Conservation (phyloP, 768 basidiomycete genomes). For the Suillus subluteus region DNA sequence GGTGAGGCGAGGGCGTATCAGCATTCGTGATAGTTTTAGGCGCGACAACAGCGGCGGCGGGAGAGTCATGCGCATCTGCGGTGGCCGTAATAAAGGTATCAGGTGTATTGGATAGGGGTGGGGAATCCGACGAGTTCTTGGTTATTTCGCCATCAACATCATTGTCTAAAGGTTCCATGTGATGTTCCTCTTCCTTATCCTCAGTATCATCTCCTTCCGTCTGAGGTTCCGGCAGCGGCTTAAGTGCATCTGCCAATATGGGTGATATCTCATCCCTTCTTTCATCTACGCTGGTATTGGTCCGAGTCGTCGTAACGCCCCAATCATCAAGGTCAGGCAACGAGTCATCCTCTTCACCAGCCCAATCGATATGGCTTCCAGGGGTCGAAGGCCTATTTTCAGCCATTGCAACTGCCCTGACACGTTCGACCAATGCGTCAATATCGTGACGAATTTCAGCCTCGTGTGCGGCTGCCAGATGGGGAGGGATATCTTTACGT, state of each 20-base stretch:
- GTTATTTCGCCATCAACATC: constrained; percentile 11
- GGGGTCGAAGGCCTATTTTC: constrained; percentile 68
- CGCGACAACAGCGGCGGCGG: constrained; percentile 13
- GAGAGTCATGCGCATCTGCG: constrained; percentile 19
- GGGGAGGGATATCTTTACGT: constrained; percentile 64
- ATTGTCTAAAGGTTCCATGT: constrained; percentile 25
- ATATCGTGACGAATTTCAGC: constrained; percentile 64
- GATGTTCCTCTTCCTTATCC: constrained; percentile 21
- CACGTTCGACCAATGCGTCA: constrained; percentile 78
- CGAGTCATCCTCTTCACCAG: constrained; percentile 80
- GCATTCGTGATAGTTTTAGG: constrained; percentile 16
- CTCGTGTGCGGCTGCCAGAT: constrained; percentile 43
- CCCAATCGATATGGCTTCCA: constrained; percentile 87
- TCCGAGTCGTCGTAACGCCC: constrained; percentile 57
- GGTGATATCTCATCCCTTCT: constrained; percentile 60
- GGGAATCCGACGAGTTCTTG: constrained; percentile 13
- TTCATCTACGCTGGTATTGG: constrained; percentile 30
- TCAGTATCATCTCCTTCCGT: constrained; percentile 26
- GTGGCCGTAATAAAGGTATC: constrained; percentile 9
- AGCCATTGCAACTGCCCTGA: constrained; percentile 74
- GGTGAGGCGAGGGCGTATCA: constrained; percentile 39
- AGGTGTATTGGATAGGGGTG: constrained; percentile 14
- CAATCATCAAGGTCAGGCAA: constrained; percentile 87
- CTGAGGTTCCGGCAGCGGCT: constrained; percentile 56
- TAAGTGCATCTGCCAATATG: constrained; percentile 65